Conservation (phyloP, 768 basidiomycete species). For the Rhodosporidiobolus sp. region DNA sequence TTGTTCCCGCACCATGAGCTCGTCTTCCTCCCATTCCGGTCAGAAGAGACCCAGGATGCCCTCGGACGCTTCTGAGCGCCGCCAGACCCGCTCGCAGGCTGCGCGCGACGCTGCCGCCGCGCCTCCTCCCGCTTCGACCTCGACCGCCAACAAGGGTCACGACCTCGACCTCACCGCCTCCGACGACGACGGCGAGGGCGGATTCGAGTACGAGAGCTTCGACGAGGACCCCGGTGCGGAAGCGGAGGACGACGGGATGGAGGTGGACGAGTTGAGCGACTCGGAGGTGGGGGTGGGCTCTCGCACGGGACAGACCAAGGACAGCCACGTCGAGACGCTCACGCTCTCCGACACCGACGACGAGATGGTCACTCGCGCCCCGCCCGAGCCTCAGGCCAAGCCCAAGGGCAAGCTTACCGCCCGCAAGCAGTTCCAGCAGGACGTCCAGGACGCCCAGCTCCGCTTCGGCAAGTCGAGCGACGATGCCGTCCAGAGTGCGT, state of each 20-base stretch:
- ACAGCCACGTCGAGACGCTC: not conserved
- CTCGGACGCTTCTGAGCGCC: not conserved
- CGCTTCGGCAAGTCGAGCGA: not conserved
- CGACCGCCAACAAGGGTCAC: not conserved
- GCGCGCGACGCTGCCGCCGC: not conserved
- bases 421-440: slow-evolving; percentile 31
- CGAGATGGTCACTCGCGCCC: not conserved
- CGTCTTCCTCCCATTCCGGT: too few relatives aligned
- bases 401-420: slow-evolving; percentile 35
- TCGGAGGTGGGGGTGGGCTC: not conserved
- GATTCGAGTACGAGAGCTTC: slow-evolving; percentile 19
- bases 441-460: slow-evolving; percentile 1
- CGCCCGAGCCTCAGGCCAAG: not conserved
- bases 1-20: too few relatives aligned
- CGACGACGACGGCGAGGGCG: slow-evolving; percentile 9
- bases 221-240: not conserved
- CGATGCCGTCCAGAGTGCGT: slow-evolving; percentile 1
- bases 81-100: not conserved
- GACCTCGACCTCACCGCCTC: not conserved
- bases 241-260: too few relatives aligned
- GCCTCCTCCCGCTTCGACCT: not conserved
- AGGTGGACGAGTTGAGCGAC: not conserved
- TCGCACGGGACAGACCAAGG: not conserved
- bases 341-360: slow-evolving; percentile 8
- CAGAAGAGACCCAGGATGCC: not conserved